Evolutionary conservation across 2,329 filamentous ascomycete species (phyloP), one percentile per base, ranked within the genome.

Genomic region (Microcyclospora tardicrescens): DNA sequence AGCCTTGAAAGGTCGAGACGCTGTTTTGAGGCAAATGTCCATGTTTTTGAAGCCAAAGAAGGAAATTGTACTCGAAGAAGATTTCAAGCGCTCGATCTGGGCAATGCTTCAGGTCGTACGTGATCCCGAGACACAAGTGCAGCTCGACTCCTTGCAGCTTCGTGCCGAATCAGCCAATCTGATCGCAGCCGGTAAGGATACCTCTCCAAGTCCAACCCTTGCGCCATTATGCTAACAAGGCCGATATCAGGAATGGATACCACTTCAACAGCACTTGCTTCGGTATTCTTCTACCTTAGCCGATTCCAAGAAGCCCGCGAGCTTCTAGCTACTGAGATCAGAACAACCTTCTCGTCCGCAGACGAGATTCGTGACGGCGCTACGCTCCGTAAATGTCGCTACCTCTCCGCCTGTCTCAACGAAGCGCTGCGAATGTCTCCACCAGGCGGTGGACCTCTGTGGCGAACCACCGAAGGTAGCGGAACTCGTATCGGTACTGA

Each of bases 391-490:
- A 46, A 40, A 10, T 65, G 59, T 44, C 41, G 37, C 0, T 71
- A 69, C 44, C 53, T 72, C 1, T 57, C 59, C 5, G 68, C 67
- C 3, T 62, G 61, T 39, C 59, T 72, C 31, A 61, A 70, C 33
- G 68, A 72, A 47, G 53, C 61, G 0, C 53, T 71, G 40, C 61
- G 69, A 12, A 53, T 69, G 36, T 62, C 62, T 3, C 66, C 69
- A 2, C 60, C 66, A 0, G 61, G 64, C 1, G 54, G 58, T 37
- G 46, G 51, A 37, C 38, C 57, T 37, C 38, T 65, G 34, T 45
- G 52, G 38, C 44, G 64, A 8, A 55, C 62, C 38, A 53, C 59
- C 12, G 45, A 56, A 11, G 33, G 42, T 31, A 56, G 42, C 43
- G 61, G 44, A 38, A 46, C 58, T 1, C 28, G 50, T 43, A 31